These are phyloP conservation scores for Rhodotorula sp. DNA, from an alignment of 1,284 basidiomycete species.

Conservation along the genomic window DNA sequence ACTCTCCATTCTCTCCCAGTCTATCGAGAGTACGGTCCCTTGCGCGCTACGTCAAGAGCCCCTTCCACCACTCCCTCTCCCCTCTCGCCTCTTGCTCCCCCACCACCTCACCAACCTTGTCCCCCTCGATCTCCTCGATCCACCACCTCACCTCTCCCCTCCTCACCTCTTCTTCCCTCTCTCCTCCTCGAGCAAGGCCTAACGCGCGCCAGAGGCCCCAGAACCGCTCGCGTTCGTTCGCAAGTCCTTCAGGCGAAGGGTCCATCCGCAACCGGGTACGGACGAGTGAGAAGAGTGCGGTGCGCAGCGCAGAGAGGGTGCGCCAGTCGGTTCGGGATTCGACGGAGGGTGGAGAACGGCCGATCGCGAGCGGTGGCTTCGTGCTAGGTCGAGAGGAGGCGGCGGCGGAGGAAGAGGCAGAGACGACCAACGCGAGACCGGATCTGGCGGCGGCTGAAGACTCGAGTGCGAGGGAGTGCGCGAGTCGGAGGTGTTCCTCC, in stretches of 20 bases:
- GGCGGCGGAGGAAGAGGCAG: neutral
- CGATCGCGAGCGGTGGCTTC: conserved; percentile 4
- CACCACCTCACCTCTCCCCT: conserved; percentile 17
- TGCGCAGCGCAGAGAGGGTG: conserved; percentile 14
- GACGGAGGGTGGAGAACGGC: neutral
- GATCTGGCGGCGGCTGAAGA: neutral
- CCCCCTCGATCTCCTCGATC: conserved; percentile 17
- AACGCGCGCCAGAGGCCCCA: conserved; percentile 23
- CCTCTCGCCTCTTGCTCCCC: neutral
- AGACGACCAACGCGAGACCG: conserved; percentile 15
- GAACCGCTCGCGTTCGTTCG: conserved; percentile 4
- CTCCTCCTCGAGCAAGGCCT: neutral
- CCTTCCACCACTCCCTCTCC: conserved; percentile 13
- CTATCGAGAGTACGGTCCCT: neutral
- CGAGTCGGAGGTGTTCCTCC: conserved; percentile 6
- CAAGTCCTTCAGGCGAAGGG: neutral
- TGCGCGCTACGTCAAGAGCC: neutral
- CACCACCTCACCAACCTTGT: conserved; percentile 12
- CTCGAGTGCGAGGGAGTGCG: conserved; percentile 18
- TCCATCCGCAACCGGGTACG: conserved; percentile 15
- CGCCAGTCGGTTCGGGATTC: conserved; percentile 19
- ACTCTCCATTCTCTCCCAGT: too few relatives aligned
- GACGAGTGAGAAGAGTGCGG: conserved; percentile 18
- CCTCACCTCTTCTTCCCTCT: neutral
- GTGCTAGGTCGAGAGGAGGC: neutral